These are phyloP conservation scores for Aspergillus costaricaensis DNA, from an alignment of 2,329 filamentous ascomycete species.

Conservation along the genomic window DNA sequence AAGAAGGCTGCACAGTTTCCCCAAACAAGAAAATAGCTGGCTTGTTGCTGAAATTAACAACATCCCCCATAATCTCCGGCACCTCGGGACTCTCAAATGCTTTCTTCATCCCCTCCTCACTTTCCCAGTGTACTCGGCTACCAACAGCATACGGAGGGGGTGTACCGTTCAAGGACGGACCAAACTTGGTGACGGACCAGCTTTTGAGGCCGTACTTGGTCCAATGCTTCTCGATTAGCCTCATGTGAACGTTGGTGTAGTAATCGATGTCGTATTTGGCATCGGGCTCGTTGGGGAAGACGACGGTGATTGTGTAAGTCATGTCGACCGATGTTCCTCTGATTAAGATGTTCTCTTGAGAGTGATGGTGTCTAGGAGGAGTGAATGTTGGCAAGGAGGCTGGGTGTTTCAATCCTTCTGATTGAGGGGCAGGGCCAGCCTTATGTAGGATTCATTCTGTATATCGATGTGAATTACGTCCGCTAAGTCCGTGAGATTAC, in stretches of 20 bases:
- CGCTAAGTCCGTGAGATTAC: no score
- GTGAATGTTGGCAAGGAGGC: neutral
- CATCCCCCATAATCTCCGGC: neutral
- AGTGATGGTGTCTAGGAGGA: neutral
- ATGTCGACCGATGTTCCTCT: neutral
- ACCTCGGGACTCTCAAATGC: neutral
- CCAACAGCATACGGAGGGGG: neutral
- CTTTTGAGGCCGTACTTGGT: neutral
- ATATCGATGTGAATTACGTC: no score
- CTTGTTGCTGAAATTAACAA: neutral
- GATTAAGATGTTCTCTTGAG: neutral
- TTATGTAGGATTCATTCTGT: no score
- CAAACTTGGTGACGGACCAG: neutral
- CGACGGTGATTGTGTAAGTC: neutral
- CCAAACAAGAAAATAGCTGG: neutral
- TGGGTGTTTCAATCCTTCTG: no score
- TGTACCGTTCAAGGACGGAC: neutral
- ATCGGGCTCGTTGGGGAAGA: neutral
- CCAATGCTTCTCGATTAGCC: neutral
- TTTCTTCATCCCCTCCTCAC: neutral
- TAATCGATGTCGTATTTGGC: neutral
- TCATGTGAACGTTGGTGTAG: neutral
- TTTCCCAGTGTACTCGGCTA: neutral
- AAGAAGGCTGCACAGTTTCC: neutral
- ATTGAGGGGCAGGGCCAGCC: no score